Evolutionary conservation across 345 rosid species (phyloP).

Genomic region (Trapa bicornis): DNA sequence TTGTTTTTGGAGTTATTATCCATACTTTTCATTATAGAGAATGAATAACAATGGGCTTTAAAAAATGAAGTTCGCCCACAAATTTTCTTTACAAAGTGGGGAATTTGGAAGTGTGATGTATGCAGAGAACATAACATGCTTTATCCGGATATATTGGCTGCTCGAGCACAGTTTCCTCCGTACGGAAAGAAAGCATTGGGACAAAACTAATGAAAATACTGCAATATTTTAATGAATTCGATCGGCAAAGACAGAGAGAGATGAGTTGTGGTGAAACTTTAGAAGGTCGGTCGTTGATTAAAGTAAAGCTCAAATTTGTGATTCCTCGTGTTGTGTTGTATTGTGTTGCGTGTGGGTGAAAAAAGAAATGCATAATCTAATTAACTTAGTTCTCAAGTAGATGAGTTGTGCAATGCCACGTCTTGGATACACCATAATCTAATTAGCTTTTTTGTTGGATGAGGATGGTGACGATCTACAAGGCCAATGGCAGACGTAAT

Average conservation of each 20-base stretch:
- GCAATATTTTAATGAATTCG: neutral
- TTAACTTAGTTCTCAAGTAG: conserved; percentile 28
- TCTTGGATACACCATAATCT: conserved; percentile 6
- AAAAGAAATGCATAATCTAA: conserved; percentile 7
- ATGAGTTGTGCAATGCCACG: conserved; percentile 35
- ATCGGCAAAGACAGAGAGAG: neutral
- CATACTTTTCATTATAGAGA: too few species aligned
- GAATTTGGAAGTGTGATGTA: neutral
- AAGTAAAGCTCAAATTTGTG: neutral
- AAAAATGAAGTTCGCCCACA: neutral
- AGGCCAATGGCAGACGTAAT: neutral
- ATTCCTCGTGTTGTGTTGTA: neutral
- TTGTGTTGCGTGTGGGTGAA: neutral
- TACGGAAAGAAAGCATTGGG: conserved; percentile 12
- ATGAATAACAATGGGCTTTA: neutral
- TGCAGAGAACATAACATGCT: neutral
- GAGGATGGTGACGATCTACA: conserved; percentile 2
- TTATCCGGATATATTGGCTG: conserved; percentile 24
- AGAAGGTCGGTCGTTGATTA: neutral
- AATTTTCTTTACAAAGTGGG: neutral
- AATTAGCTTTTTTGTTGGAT: conserved; percentile 1
- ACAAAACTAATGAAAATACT: neutral
- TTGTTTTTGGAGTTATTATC: too few species aligned
- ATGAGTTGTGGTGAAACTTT: conserved; percentile 1
- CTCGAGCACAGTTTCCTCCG: conserved; percentile 17